These are phyloP conservation scores for Leishmania tarentolae DNA, from an alignment of 208 protist species.

Conservation along the genomic window DNA sequence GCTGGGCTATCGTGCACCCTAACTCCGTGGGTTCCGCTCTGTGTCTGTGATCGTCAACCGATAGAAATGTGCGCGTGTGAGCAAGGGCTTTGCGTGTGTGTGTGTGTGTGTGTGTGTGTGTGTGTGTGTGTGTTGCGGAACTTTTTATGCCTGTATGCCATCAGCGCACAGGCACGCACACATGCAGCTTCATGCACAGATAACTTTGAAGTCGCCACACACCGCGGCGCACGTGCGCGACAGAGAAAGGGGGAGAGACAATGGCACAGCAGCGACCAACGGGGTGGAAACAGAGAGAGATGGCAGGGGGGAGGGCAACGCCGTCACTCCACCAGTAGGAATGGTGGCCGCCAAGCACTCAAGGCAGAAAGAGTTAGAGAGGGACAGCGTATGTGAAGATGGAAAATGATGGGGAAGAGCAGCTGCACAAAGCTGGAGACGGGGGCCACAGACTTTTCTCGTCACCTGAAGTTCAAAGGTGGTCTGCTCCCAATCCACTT, in stretches of 20 bases:
- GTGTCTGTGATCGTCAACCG: neutral
- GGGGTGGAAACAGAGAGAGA: neutral
- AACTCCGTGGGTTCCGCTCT: too few relatives aligned
- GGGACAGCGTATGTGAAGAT: neutral
- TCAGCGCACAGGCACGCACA: neutral
- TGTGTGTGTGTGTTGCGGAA: neutral
- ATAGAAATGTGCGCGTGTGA: neutral
- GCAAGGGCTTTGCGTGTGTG: neutral
- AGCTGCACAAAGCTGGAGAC: neutral
- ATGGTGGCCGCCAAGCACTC: neutral
- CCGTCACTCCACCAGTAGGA: neutral
- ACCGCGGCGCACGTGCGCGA: neutral
- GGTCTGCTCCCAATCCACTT: neutral
- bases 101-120: neutral
- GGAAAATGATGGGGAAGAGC: neutral
- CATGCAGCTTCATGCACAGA: neutral
- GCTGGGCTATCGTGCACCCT: neutral
- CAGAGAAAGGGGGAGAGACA: conserved; percentile 1
- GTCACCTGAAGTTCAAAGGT: neutral
- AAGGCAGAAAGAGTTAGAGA: neutral
- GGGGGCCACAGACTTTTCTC: neutral
- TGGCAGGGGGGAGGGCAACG: neutral
- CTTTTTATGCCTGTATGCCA: neutral
- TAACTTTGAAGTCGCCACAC: neutral
- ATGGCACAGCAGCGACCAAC: conserved; percentile 1